These are phyloP conservation scores for Arthrocladium fulminans DNA, from an alignment of 2,329 filamentous ascomycete genomes.

Conservation along the genomic window DNA sequence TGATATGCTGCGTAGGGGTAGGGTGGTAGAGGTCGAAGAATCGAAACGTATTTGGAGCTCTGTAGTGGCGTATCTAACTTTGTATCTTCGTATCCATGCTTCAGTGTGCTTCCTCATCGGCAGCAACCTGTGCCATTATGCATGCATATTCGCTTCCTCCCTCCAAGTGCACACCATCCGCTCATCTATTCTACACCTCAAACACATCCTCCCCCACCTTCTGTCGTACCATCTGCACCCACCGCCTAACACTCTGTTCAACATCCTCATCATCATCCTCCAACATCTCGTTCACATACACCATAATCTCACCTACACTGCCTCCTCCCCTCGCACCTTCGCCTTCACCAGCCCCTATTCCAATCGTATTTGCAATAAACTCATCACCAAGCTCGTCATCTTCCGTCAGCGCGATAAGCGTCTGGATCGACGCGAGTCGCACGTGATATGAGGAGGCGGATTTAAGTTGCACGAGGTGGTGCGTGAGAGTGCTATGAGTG, in stretches of 20 bases:
- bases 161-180: neutral
- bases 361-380: slow-evolving; percentile 56
- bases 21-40: no score
- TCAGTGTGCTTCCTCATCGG: no score
- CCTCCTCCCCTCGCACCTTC: slow-evolving; percentile 15
- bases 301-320: slow-evolving; percentile 65
- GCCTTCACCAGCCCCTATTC: slow-evolving; percentile 11
- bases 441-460: slow-evolving; percentile 59
- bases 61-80: no score
- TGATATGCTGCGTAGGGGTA: no score
- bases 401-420: slow-evolving; percentile 70
- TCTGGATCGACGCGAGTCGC: slow-evolving; percentile 71
- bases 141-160: no score
- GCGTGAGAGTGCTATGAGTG: slow-evolving; percentile 85
- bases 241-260: slow-evolving; percentile 77
- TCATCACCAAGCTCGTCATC: slow-evolving; percentile 66
- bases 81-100: no score
- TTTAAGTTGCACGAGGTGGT: slow-evolving; percentile 66
- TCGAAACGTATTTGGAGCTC: no score
- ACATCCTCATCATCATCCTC: slow-evolving; percentile 94
- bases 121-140: no score
- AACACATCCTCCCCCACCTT: slow-evolving; percentile 68
- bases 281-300: slow-evolving; percentile 88
- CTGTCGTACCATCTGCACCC: slow-evolving; percentile 84
- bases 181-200: slow-evolving; percentile 10